Conservation (phyloP, 495 filamentous ascomycete genomes). For the Daldinia loculata region DNA sequence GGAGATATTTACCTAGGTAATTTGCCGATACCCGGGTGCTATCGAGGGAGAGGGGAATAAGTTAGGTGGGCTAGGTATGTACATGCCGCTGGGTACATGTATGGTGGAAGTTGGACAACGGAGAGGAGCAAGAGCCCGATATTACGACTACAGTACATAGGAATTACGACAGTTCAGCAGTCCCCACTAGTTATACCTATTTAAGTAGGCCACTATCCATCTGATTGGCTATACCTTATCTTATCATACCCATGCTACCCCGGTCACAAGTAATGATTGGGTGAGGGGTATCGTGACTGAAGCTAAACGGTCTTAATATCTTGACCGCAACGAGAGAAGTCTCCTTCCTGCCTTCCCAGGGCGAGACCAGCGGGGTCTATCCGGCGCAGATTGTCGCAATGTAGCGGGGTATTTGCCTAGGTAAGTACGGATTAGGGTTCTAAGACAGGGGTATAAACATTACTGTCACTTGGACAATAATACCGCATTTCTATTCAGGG, state of each 20-base stretch:
- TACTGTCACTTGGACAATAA: slow-evolving; percentile 16
- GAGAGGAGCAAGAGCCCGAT: slow-evolving; percentile 8
- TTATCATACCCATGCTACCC: slow-evolving; percentile 14
- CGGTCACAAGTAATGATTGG: slow-evolving; percentile 22
- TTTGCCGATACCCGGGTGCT: not conserved
- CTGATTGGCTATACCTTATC: slow-evolving; percentile 30
- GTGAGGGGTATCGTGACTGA: slow-evolving; percentile 18
- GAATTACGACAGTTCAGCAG: slow-evolving; percentile 31
- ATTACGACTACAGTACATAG: slow-evolving; percentile 11
- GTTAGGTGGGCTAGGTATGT: not conserved
- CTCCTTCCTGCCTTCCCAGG: not conserved
- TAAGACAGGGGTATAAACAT: slow-evolving; percentile 20
- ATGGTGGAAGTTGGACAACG: slow-evolving; percentile 1
- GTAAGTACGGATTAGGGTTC: slow-evolving; percentile 9
- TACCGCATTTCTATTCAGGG: slow-evolving; percentile 33
- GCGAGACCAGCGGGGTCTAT: slow-evolving; percentile 28
- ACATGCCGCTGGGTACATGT: not conserved
- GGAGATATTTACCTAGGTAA: slow-evolving; percentile 1
- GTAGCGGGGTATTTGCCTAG: slow-evolving; percentile 31
- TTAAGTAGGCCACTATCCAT: not conserved
- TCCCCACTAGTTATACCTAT: slow-evolving; percentile 20
- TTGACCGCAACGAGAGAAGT: slow-evolving; percentile 15
- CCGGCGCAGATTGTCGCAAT: slow-evolving; percentile 20
- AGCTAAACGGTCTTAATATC: slow-evolving; percentile 11
- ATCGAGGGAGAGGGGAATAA: not conserved